Evolutionary conservation across 1,284 basidiomycete species (phyloP), one percentile per base, ranked within the genome.

Genomic region (Sporisorium sorghi): DNA sequence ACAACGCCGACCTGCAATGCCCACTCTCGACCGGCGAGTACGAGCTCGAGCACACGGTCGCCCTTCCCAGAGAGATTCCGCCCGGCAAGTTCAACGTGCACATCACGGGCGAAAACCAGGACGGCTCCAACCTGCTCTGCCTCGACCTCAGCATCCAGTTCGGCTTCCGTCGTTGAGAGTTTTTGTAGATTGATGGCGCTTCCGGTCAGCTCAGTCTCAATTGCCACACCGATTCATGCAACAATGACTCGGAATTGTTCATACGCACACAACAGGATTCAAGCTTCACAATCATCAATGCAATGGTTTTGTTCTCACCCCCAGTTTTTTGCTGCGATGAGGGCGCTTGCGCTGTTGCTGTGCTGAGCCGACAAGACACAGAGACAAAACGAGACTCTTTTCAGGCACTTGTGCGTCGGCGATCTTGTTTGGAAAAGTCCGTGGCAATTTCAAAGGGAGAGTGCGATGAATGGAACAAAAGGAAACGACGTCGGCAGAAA

Each of bases 91-190:
- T 97, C 86, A 85, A 80, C 9, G 90, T 99, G 57, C 84, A 88
- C 44, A 89, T 95, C 23, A 84, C 86, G 8, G 95, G 90, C 1
- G 93, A 89, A 82, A 94, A 92, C 1, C 88, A 79, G n/a, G 88
- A 91, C 0, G 93, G 94, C 1, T 90, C 91, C 0, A 89, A 91
- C 66, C 85, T 97, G 87, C 79, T 93, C 43, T 97, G 95, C 86
- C 86, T 95, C 72, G 87, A 94, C 76, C 86, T 98, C 49, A 68
- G 64, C 58, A 90, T 95, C 55, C 89, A 87, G 76, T 87, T 87
- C 68, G 62, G 67, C 28, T 66, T 66, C 63, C 72, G 67, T 33
- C 61, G 72, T 28, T 74, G 33, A 60, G 15, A 19, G 19, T 21
- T 21, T 1, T 17, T 19, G 5, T 24, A 17, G 19, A 33, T 33